Base-by-base conservation (phyloP, 768 basidiomycete species). In the Chalciporus sphaerocephalus region DNA sequence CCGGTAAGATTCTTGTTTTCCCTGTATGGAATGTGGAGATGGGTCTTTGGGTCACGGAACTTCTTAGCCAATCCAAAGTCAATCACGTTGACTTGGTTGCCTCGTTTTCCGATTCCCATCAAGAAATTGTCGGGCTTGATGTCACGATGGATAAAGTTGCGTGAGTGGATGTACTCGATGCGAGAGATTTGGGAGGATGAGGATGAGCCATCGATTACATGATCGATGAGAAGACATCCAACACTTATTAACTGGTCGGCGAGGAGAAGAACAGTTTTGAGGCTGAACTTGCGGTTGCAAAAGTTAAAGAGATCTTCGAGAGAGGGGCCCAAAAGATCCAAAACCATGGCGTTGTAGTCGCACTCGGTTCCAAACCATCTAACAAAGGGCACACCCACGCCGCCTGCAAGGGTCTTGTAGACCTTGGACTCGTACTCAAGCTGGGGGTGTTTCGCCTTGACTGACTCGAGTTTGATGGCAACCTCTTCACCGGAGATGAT, bases 1-100 rank as follows among this genome's bases (percentile, higher is more conserved):
- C 95, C 95, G 1, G 95, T 99, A 58, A 99, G 70, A 65, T 98
- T 99, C 89, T 99, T 99, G 82, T 99, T 99, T 84, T 99, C 95
- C 58, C 95, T 80, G 79, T 99, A 99, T 8, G 96, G 96, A 57
- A 99, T 99, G 68, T 99, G 96, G 30, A 99, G 82, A 65, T 98
- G 96, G 48, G 96, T 99, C 84, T 97, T 98, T 23, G 96, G 94
- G 73, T 99, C 96, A 51, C 96, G 83, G 80, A 94, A 99, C 76
- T 99, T 99, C 81, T 98, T 99, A 22, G 96, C 96, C 38, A 99
- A 80, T 74, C 96, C 92, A 45, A 96, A 96, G 64, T 96, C 93
- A 65, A 95, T 91, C 56, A 97, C 90, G 59, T 99, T 99, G 74
- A 99, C 96, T 69, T 99, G 96, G 65, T 98, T 99, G 53, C 96